A percentile compares a stretch with the other conserved stretches of the same genome.
phyloP scores from a whole-genome alignment of 345 rosid species.

The Heritiera littoralis region DNA sequence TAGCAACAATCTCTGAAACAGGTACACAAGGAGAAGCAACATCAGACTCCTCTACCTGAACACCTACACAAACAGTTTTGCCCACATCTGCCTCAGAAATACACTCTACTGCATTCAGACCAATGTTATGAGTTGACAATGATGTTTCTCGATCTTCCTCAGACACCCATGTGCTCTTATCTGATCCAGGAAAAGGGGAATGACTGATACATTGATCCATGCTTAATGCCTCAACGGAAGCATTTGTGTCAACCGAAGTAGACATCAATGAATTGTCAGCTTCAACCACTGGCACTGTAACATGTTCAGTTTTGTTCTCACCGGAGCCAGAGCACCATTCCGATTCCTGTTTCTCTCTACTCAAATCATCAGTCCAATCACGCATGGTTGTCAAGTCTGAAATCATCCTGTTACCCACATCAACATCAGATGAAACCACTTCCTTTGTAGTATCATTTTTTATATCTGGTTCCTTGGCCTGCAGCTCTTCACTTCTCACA shows the following conservation, averaged over 20 bases:
- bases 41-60: conserved; percentile 19
- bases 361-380: conserved; percentile 1
- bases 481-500: conserved; percentile 3
- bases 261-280: not conserved
- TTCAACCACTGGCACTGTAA: conserved; percentile 4
- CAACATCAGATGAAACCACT: conserved; percentile 28
- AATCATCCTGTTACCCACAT: not conserved
- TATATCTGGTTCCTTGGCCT: not conserved
- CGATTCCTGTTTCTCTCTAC: conserved; percentile 18
- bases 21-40: conserved; percentile 16
- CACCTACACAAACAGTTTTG: conserved; percentile 1
- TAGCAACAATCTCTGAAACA: conserved; percentile 17
- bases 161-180: not conserved
- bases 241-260: not conserved
- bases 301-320: conserved; percentile 1
- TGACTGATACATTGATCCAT: not conserved
- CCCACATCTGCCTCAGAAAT: conserved; percentile 6
- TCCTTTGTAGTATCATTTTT: conserved; percentile 9
- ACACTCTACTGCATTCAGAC: conserved; percentile 10
- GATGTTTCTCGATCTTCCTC: not conserved
- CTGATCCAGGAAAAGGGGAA: not conserved
- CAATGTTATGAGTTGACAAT: not conserved
- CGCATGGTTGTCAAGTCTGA: conserved; percentile 7
- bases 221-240: not conserved
- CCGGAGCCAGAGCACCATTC: conserved; percentile 23